These are phyloP conservation scores for Sapria himalayana DNA, from an alignment of 345 rosid genomes.

Conservation along the genomic window DNA sequence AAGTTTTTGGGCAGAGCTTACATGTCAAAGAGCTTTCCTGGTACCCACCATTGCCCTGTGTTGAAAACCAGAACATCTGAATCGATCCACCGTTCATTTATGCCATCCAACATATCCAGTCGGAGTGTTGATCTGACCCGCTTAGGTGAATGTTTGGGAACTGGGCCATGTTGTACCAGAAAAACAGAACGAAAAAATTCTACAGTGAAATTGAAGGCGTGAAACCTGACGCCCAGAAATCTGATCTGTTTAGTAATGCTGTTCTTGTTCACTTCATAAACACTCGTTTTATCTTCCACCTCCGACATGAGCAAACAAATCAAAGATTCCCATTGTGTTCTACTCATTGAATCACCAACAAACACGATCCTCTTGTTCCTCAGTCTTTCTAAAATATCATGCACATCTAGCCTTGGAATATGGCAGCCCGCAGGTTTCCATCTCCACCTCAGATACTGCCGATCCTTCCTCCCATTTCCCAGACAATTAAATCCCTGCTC, in stretches of 20 bases:
- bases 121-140: conserved; percentile 54
- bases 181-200: conserved; percentile 84
- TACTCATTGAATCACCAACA: conserved; percentile 82
- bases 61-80: conserved; percentile 74
- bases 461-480: conserved; percentile 45
- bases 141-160: conserved; percentile 47
- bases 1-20: too few relatives aligned
- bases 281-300: conserved; percentile 55
- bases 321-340: conserved; percentile 84
- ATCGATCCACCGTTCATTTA: conserved; percentile 46
- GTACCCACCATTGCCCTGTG: conserved; percentile 95
- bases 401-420: conserved; percentile 35
- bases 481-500: conserved; percentile 67
- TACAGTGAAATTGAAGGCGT: conserved; percentile 47
- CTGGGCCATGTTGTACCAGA: conserved; percentile 63
- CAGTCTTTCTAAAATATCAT: conserved; percentile 26
- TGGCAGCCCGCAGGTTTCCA: conserved; percentile 61
- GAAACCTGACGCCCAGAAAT: conserved; percentile 58
- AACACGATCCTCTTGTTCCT: conserved; percentile 57
- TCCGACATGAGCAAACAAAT: conserved; percentile 78
- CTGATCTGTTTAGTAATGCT: conserved; percentile 61
- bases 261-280: conserved; percentile 63
- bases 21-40: conserved; percentile 80
- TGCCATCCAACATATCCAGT: conserved; percentile 57
- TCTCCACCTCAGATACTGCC: conserved; percentile 49